Conservation (phyloP, 1,139 yeast genomes). For the Hanseniaspora sp. region DNA sequence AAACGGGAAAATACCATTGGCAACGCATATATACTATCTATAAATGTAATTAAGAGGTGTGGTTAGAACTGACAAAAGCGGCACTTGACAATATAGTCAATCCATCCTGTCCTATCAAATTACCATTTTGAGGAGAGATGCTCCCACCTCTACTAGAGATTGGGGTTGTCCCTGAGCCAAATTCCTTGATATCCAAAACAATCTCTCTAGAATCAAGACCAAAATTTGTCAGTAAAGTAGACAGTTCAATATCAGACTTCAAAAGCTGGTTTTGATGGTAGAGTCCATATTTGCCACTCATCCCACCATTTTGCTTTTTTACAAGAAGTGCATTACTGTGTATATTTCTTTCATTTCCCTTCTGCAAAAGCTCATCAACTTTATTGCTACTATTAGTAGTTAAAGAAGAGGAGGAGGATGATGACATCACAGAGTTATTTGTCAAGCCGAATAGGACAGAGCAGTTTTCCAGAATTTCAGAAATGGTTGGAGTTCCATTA, state of each 20-base stretch:
- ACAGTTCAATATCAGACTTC: conserved; percentile 25
- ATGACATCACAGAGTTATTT: neutral
- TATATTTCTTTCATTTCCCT: conserved; percentile 12
- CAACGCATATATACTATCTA: neutral
- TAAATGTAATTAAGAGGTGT: neutral
- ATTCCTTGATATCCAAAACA: conserved; percentile 23
- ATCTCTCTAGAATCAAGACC: conserved; percentile 21
- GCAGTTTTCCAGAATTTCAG: conserved; percentile 27
- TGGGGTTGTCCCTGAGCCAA: neutral
- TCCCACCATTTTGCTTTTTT: neutral
- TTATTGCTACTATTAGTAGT: neutral
- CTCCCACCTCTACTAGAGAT: neutral
- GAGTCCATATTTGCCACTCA: conserved; percentile 2
- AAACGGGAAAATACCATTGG: too few relatives aligned
- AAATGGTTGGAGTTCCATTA: conserved; percentile 29
- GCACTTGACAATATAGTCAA: conserved; percentile 8
- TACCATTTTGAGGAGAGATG: neutral
- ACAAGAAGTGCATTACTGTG: neutral
- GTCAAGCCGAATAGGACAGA: conserved; percentile 22
- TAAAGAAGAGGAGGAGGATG: neutral
- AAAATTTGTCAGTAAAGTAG: conserved; percentile 25
- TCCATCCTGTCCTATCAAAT: neutral
- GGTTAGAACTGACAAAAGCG: conserved; percentile 9
- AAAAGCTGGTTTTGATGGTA: conserved; percentile 18
- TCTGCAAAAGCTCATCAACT: conserved; percentile 8